A percentile compares a stretch with the other conserved stretches of the same genome.
Evolutionary conservation across 148 eudicot genomes (phyloP).

Genomic region (Heliosperma pusillum): DNA sequence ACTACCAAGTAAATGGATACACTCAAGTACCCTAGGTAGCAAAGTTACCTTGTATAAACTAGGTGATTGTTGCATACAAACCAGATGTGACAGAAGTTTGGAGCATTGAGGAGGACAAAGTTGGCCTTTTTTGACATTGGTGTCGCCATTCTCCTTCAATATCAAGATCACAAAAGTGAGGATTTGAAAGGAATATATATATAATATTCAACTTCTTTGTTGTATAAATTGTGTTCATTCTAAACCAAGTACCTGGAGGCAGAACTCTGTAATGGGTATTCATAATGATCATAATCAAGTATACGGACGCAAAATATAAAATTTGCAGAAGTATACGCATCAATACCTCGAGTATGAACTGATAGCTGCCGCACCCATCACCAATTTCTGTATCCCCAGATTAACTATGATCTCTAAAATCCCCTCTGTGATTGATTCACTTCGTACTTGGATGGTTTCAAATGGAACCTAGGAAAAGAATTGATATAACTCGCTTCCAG

Average conservation of each 20-base stretch:
- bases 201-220: background rate
- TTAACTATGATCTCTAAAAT: slow-evolving; percentile 3
- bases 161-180: background rate
- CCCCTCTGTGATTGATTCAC: slow-evolving; percentile 9
- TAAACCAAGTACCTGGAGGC: background rate
- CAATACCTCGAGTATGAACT: slow-evolving; percentile 10
- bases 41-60: slow-evolving; percentile 9
- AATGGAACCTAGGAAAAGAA: slow-evolving; percentile 11
- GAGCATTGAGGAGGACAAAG: slow-evolving; percentile 8
- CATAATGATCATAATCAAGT: background rate
- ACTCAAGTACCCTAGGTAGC: slow-evolving; percentile 3
- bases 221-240: background rate
- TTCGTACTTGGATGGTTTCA: background rate
- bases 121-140: slow-evolving; percentile 10
- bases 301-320: background rate
- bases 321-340: background rate
- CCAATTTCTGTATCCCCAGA: slow-evolving; percentile 13
- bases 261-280: background rate
- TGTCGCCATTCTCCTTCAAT: background rate
- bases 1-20: background rate
- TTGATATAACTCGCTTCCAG: background rate
- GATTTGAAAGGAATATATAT: background rate
- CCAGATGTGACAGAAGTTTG: slow-evolving; percentile 19
- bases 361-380: slow-evolving; percentile 20
- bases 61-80: slow-evolving; percentile 13